Base-by-base conservation (phyloP, 163 green algal species). In the Coccomyxa subellipsoidea region DNA sequence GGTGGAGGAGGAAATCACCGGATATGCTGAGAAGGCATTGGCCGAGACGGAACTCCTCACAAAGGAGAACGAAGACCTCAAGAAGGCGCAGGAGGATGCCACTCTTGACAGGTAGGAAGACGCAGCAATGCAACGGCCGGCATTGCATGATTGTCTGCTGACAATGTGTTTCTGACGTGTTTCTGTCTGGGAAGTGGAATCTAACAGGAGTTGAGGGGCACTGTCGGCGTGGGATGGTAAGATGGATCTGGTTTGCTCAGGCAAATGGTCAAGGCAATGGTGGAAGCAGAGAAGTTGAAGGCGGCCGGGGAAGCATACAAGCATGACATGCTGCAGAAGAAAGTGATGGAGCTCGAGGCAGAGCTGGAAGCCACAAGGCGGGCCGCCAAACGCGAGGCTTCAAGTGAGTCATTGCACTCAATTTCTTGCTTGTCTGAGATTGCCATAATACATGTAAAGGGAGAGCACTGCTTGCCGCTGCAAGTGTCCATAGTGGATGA, bases 281-380 rank as follows among this genome's bases (percentile, higher is more conserved):
- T 34, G 32, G 70, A 77, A 23, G 70, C 70, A 15, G 70, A 77
- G 32, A 77, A 77, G 70, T 34, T 77, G 70, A 38, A 40, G 12
- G 70, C 70, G 18, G 70, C 70, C 32, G 70, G 70, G 27, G 70
- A 77, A n/a, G 70, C 70, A 27, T 39, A 77, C 25, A 77, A 77
- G 32, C 70, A 34, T 34, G 70, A 77, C 32, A 31, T 77, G 70
- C 1, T 77, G 21, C 70, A 39, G 70, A 31, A n/a, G 31, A 38
- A 27, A 34, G 27, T 77, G 70, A 39, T 23, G 0, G 70, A 77
- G 32, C 32, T n/a, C 8, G 70, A 77, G 70, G 70, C 70, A 47
- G 70, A 77, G n/a, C 70, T 77, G 70, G n/a, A 31, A 34, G 39
- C 70, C 0, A 38, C 32, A 7, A 31, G 70, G 70, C 70, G 15